Percentiles rank a stretch among this genome's conserved stretches.
These are phyloP conservation scores for Podila clonocystis DNA, from an alignment of 192 early-diverging fungal species.

Conservation along the genomic window DNA sequence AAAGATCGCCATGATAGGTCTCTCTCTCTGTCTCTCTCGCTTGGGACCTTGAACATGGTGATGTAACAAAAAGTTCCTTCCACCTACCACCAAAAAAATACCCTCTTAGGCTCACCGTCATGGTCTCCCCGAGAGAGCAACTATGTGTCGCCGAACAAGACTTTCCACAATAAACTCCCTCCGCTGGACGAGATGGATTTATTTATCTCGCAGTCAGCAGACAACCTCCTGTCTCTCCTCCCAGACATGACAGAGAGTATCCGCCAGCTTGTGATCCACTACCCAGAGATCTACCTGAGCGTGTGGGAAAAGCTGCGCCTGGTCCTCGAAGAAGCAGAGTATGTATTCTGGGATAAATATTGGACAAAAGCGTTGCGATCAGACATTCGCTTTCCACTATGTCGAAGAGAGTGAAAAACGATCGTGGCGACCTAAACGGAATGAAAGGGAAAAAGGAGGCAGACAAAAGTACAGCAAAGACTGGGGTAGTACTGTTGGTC, in stretches of 20 bases:
- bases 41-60: background rate
- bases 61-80: background rate
- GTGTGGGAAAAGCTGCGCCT: slow-evolving; percentile 36
- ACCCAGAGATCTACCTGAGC: slow-evolving; percentile 31
- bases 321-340: slow-evolving; percentile 39
- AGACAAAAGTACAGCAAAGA: background rate
- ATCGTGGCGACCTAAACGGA: too few species aligned
- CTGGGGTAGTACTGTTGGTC: background rate
- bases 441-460: background rate
- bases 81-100: background rate
- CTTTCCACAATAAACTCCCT: slow-evolving; percentile 34
- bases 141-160: slow-evolving; percentile 18
- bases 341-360: too few species aligned
- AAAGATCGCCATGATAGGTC: background rate
- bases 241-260: slow-evolving; percentile 43
- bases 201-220: slow-evolving; percentile 32
- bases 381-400: too few species aligned
- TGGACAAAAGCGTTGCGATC: too few species aligned
- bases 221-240: slow-evolving; percentile 26
- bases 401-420: too few species aligned
- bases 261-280: slow-evolving; percentile 21
- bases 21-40: too few species aligned
- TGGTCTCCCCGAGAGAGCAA: slow-evolving; percentile 39
- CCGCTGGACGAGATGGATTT: slow-evolving; percentile 38
- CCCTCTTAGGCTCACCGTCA: slow-evolving; percentile 14